phyloP scores from a whole-genome alignment of 2,329 filamentous ascomycete species.

The Fusarium setosum region DNA sequence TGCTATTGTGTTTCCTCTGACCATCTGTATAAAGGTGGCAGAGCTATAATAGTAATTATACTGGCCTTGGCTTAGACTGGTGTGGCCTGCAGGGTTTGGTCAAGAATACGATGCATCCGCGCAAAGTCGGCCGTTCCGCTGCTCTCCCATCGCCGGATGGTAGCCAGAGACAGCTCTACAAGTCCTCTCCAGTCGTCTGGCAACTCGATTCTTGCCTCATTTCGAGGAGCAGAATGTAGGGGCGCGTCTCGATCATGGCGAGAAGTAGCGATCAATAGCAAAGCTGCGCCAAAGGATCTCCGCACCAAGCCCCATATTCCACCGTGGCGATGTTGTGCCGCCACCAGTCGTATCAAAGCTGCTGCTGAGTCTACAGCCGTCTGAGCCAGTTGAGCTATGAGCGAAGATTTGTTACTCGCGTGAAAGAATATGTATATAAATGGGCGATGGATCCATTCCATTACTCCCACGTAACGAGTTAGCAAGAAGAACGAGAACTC shows the following conservation, averaged over 20 bases:
- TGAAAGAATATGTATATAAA: not conserved
- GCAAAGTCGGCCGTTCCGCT: not conserved
- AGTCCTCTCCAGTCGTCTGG: not conserved
- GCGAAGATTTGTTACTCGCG: not conserved
- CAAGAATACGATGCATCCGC: not conserved
- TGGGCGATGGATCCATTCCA: not conserved
- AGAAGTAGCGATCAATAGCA: not conserved
- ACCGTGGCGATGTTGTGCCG: not conserved
- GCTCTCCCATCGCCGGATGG: not conserved
- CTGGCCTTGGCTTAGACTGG: too few relatives aligned
- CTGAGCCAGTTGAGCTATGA: not conserved
- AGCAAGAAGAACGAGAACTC: not conserved
- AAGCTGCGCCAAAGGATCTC: not conserved
- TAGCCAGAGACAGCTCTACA: not conserved
- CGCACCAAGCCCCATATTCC: not conserved
- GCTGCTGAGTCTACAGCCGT: not conserved
- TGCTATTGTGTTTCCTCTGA: too few relatives aligned
- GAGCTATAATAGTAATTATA: too few relatives aligned
- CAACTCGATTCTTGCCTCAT: not conserved
- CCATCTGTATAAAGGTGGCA: too few relatives aligned
- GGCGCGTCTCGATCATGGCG: not conserved
- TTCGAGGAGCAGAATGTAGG: too few relatives aligned
- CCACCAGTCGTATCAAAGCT: not conserved
- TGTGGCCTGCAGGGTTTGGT: too few relatives aligned
- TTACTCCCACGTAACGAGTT: not conserved